phyloP scores from a whole-genome alignment of 1,284 basidiomycete species.

The Moesziomyces aphidis region DNA sequence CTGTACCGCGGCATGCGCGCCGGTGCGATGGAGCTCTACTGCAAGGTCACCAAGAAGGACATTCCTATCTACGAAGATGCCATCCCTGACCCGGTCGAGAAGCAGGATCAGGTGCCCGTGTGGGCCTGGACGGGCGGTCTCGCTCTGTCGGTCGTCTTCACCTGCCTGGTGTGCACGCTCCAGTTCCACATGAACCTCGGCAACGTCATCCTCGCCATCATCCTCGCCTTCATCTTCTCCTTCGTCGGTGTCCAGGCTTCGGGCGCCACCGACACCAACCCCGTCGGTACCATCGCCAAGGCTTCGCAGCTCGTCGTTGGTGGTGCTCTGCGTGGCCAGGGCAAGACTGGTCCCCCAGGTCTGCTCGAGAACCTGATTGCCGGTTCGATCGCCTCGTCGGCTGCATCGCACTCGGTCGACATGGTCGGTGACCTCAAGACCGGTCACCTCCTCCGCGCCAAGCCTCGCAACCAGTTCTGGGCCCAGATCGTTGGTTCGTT shows the following conservation, averaged over 20 bases:
- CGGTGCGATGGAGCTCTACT: conserved; percentile 41
- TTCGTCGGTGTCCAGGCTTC: conserved; percentile 75
- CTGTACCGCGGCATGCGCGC: conserved; percentile 62
- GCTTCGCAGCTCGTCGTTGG: conserved; percentile 61
- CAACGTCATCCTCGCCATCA: conserved; percentile 70
- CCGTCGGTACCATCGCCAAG: conserved; percentile 56
- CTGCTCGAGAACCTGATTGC: conserved; percentile 75
- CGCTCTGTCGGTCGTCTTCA: conserved; percentile 72
- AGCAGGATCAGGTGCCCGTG: conserved; percentile 73
- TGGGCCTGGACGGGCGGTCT: conserved; percentile 74
- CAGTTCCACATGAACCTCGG: conserved; percentile 65
- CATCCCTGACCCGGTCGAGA: conserved; percentile 48
- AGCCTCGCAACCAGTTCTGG: conserved; percentile 77
- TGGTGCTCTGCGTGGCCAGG: conserved; percentile 56
- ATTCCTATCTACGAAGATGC: conserved; percentile 34
- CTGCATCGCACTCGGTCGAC: conserved; percentile 75
- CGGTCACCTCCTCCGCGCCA: conserved; percentile 77
- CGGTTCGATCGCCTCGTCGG: conserved; percentile 74
- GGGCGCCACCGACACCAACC: conserved; percentile 64
- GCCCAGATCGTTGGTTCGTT: conserved; percentile 69
- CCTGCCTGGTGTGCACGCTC: conserved; percentile 70
- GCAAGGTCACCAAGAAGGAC: conserved; percentile 41
- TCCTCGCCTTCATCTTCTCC: conserved; percentile 75
- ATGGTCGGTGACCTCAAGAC: conserved; percentile 82
- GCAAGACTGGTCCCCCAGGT: conserved; percentile 71